phyloP scores from a whole-genome alignment of 768 basidiomycete genomes.

The Calocybe indica region DNA sequence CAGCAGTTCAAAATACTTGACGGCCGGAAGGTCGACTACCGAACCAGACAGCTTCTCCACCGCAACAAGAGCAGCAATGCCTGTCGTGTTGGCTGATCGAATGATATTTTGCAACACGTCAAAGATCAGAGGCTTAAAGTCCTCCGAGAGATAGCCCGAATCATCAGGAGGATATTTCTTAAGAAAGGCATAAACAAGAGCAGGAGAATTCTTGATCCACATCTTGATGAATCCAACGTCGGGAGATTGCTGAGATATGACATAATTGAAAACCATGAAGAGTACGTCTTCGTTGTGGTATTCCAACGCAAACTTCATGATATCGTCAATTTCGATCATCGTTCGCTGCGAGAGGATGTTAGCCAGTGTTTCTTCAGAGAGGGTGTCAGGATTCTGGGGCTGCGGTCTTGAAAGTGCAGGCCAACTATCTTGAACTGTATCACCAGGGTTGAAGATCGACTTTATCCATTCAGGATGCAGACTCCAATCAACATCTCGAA shows the following conservation, averaged over 20 bases:
- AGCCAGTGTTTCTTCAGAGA: constrained; percentile 16
- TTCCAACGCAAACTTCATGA: constrained; percentile 35
- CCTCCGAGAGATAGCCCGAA: constrained; percentile 19
- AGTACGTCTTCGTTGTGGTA: constrained; percentile 51
- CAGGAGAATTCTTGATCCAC: constrained; percentile 48
- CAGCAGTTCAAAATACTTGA: constrained; percentile 46
- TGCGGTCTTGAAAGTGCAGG: too few species aligned
- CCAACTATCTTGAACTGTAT: too few species aligned
- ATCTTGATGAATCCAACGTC: constrained; percentile 18
- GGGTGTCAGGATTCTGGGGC: background rate
- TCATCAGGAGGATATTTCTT: constrained; percentile 42
- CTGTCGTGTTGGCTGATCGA: constrained; percentile 46
- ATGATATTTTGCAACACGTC: constrained; percentile 42
- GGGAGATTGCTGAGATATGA: constrained; percentile 26
- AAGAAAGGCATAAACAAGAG: constrained; percentile 48
- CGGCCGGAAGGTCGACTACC: constrained; percentile 33
- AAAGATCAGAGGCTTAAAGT: constrained; percentile 22
- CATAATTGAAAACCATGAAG: constrained; percentile 42
- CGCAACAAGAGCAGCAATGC: constrained; percentile 52
- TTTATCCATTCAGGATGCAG: too few species aligned
- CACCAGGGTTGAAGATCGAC: background rate
- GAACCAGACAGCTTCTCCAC: constrained; percentile 46
- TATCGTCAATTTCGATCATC: constrained; percentile 22
- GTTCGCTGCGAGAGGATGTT: constrained; percentile 17
- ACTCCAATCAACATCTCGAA: constrained; percentile 35